These are phyloP conservation scores for Schwanniomyces vanrijiae DNA, from an alignment of 805 yeast genomes.

Conservation along the genomic window DNA sequence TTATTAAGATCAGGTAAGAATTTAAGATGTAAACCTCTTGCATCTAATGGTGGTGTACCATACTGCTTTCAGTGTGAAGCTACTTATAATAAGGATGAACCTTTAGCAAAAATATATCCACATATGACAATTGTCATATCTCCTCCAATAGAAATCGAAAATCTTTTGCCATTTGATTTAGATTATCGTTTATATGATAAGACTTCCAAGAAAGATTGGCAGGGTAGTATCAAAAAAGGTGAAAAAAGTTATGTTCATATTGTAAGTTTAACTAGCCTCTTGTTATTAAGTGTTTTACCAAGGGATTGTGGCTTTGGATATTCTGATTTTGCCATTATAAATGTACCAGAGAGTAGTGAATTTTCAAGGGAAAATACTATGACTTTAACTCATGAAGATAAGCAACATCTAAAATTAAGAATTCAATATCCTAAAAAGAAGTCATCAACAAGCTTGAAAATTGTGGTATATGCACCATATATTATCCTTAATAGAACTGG, in stretches of 20 bases:
- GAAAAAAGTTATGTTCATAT: conserved; percentile 74
- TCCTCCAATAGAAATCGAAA: conserved; percentile 85
- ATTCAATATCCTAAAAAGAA: conserved; percentile 60
- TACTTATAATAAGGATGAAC: conserved; percentile 61
- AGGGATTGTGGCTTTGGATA: conserved; percentile 58
- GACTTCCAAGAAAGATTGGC: conserved; percentile 65
- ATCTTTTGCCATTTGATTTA: conserved; percentile 80
- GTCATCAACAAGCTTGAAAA: conserved; percentile 58
- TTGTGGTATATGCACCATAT: conserved; percentile 82
- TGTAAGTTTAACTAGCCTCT: conserved; percentile 67
- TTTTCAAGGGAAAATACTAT: conserved; percentile 57
- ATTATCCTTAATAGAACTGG: conserved; percentile 81
- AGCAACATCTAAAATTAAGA: conserved; percentile 63
- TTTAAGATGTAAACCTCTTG: conserved; percentile 56
- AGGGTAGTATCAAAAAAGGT: conserved; percentile 61
- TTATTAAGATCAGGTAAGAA: conserved; percentile 51
- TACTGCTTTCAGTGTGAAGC: conserved; percentile 78
- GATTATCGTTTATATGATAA: conserved; percentile 76
- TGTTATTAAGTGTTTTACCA: conserved; percentile 70
- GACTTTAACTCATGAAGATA: conserved; percentile 56
- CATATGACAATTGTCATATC: conserved; percentile 75
- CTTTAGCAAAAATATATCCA: conserved; percentile 75
- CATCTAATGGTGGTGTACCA: conserved; percentile 37
- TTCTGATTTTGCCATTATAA: conserved; percentile 76
- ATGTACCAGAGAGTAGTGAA: conserved; percentile 52